Conservation (phyloP, 2,329 filamentous ascomycete genomes). For the Knoxdaviesia capensis region DNA sequence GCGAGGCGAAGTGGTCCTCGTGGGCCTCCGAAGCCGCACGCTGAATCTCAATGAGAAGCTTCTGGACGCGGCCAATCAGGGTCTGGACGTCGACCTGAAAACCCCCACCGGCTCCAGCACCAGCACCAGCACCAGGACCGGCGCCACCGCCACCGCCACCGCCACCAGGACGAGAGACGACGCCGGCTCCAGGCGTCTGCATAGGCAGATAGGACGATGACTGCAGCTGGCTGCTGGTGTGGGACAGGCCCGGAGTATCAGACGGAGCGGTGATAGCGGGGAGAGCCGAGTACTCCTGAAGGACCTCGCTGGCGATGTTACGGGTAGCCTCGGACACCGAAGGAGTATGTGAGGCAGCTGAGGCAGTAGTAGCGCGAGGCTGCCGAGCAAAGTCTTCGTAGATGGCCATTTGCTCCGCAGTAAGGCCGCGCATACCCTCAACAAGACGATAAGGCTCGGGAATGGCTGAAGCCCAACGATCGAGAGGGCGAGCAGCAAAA, state of each 20-base stretch:
- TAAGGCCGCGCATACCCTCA: conserved; percentile 48
- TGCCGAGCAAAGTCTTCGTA: conserved; percentile 93
- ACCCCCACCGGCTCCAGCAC: background rate
- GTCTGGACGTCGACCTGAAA: conserved; percentile 30
- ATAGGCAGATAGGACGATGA: conserved; percentile 7
- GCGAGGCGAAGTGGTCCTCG: conserved; percentile 38
- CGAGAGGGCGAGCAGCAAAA: conserved; percentile 65
- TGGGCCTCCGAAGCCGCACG: conserved; percentile 28
- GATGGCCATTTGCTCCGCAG: conserved; percentile 80
- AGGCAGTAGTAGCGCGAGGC: conserved; percentile 39
- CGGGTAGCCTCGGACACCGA: conserved; percentile 40
- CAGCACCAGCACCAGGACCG: background rate
- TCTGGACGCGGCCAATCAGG: conserved; percentile 33
- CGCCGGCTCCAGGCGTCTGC: no score
- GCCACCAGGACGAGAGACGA: no score
- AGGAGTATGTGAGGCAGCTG: conserved; percentile 33
- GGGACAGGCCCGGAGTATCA: conserved; percentile 36
- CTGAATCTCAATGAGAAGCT: conserved; percentile 36
- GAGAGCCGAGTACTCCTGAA: conserved; percentile 41
- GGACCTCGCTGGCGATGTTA: conserved; percentile 40
- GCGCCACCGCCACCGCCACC: no score
- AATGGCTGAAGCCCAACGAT: conserved; percentile 82
- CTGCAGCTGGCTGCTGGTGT: conserved; percentile 28
- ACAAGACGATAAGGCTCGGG: conserved; percentile 83
- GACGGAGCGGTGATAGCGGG: conserved; percentile 36